Percentiles rank a stretch among this genome's conserved stretches.
Conservation (phyloP, 345 rosid genomes). For the Brassica incana region DNA sequence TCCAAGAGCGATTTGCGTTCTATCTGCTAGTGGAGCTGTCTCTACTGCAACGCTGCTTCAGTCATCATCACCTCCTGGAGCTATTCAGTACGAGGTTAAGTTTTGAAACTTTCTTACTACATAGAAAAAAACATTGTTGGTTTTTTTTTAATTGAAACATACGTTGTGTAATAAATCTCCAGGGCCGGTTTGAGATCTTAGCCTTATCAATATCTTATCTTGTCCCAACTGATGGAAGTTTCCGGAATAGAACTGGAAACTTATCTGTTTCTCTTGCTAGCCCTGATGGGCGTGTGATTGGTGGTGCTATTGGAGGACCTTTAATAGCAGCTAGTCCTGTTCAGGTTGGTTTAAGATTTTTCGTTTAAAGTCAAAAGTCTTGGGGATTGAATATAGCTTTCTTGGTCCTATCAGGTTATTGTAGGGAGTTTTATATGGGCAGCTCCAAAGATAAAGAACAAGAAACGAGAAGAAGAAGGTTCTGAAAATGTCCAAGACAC, state of each 20-base stretch:
- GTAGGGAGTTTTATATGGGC: slow-evolving; percentile 90
- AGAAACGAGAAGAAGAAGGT: slow-evolving; percentile 54
- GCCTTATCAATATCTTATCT: slow-evolving; percentile 79
- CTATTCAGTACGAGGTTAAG: slow-evolving; percentile 81
- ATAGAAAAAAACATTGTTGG: neutral
- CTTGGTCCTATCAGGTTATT: slow-evolving; percentile 57
- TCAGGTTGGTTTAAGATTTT: slow-evolving; percentile 50
- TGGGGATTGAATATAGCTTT: slow-evolving; percentile 8
- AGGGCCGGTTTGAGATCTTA: slow-evolving; percentile 92
- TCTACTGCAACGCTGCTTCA: slow-evolving; percentile 85
- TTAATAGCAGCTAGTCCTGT: slow-evolving; percentile 88
- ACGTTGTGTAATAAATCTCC: slow-evolving; percentile 30
- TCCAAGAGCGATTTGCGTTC: slow-evolving; percentile 73
- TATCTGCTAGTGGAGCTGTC: slow-evolving; percentile 92
- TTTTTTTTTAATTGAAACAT: slow-evolving; percentile 7
- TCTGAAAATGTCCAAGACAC: slow-evolving; percentile 47
- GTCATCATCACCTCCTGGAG: slow-evolving; percentile 73
- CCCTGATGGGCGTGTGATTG: slow-evolving; percentile 91
- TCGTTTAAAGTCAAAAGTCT: neutral
- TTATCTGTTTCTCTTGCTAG: slow-evolving; percentile 89
- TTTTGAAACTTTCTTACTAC: neutral
- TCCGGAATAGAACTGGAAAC: slow-evolving; percentile 65
- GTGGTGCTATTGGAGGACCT: slow-evolving; percentile 90
- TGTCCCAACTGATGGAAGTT: slow-evolving; percentile 47
- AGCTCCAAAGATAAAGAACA: slow-evolving; percentile 70